Base-by-base conservation (phyloP, 805 yeast genomes). In the Saturnispora besseyi region DNA sequence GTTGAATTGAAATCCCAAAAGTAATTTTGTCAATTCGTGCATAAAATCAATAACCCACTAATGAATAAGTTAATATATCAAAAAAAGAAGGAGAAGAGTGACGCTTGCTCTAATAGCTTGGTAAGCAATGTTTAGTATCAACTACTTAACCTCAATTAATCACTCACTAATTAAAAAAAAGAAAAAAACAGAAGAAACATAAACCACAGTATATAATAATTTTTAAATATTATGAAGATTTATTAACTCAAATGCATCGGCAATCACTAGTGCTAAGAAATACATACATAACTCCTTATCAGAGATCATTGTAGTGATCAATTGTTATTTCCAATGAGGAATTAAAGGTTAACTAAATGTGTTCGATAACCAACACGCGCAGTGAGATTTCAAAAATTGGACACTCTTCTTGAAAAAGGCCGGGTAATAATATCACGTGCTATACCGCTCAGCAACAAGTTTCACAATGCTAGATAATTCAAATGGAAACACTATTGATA, bases 271-370 rank as follows among this genome's bases (percentile, higher is more conserved):
- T 12, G 7, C 5, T 36, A 5, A 6, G 22, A 15, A 33, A 51
- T 53, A 65, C 69, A 50, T 66, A 66, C 71, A 70, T 54, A 70
- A 61, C 58, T 71, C 74, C 57, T 70, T 61, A 57, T 69, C 71
- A 8, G 72, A 61, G 50, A 70, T 61, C 66, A 68, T 66, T 13
- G 40, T 54, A 26, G 30, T 22, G 15, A 34, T 30, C 42, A 24
- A 38, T 24, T 38, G 42, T 24, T 45, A 22, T 9, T 36, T 50
- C 41, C 63, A 44, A 43, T 59, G 30, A 38, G 30, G 18, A 24
- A 24, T 38, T 24, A 15, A 24, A 24, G 12, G 42, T 8, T 38
- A 24, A 5, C 30, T 12, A 38, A 2, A 12, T 24, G 30, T 24
- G 18, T 38, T 38, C 42, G 42, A 38, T 38, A 38, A 38, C 42